A percentile compares a stretch with the other conserved stretches of the same genome.
phyloP scores from a whole-genome alignment of 352 stramenopile genomes.

The Pythium myriotylum region DNA sequence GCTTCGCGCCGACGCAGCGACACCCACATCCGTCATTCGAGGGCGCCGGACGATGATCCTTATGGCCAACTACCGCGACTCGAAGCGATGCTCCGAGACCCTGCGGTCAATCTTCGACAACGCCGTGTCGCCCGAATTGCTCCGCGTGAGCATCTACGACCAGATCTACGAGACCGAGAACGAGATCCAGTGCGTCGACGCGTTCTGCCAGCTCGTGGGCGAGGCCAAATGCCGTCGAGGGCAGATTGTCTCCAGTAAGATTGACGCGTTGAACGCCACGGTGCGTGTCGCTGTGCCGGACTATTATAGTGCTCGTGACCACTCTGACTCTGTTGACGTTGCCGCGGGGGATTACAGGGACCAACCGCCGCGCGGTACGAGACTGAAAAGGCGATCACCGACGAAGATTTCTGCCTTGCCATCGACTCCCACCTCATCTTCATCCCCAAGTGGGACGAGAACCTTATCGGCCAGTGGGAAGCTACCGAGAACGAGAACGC shows the following conservation, averaged over 20 bases:
- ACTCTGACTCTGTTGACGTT: neutral
- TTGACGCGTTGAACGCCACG: conserved; percentile 69
- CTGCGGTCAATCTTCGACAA: conserved; percentile 81
- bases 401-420: conserved; percentile 81
- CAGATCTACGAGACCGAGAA: conserved; percentile 72
- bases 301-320: neutral
- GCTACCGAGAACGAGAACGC: conserved; percentile 64
- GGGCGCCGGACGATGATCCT: conserved; percentile 76
- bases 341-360: conserved; percentile 39
- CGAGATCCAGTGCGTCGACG: conserved; percentile 65
- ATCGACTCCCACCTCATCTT: conserved; percentile 86
- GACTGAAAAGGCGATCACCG: conserved; percentile 73
- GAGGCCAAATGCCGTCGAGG: conserved; percentile 54
- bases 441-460: conserved; percentile 76
- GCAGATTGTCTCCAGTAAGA: conserved; percentile 71
- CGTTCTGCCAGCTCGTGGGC: conserved; percentile 70
- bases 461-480: conserved; percentile 74
- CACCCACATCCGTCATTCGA: conserved; percentile 48
- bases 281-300: conserved; percentile 29
- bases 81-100: conserved; percentile 75
- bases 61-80: conserved; percentile 85
- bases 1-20: conserved; percentile 10
- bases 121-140: conserved; percentile 50
- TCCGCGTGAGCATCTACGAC: conserved; percentile 70
- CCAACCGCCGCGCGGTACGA: conserved; percentile 72